Percentiles rank a stretch among this genome's conserved stretches.
Evolutionary conservation across 352 stramenopile species (phyloP).

Genomic region (Thalassiosira livingstoniorum): DNA sequence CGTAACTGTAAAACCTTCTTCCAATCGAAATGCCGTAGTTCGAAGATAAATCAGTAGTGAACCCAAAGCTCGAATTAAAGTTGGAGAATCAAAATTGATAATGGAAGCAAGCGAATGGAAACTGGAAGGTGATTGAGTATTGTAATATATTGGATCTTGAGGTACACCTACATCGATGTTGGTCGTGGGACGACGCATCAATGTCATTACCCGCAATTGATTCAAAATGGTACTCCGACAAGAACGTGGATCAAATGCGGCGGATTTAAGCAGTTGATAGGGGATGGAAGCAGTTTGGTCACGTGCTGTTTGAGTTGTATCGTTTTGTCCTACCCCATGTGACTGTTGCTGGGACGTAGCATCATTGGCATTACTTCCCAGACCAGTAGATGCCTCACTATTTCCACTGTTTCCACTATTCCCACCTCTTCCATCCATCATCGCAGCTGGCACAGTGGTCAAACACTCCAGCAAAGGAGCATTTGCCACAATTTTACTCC

Average conservation of each 20-base stretch:
- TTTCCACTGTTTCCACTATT: not conserved
- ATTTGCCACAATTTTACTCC: constrained; percentile 71
- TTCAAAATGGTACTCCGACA: constrained; percentile 75
- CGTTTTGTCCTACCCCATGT: not conserved
- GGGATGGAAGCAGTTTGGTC: constrained; percentile 50
- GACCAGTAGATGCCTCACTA: not conserved
- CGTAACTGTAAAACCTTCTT: constrained; percentile 69
- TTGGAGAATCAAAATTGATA: constrained; percentile 82
- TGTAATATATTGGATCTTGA: not conserved
- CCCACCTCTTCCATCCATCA: constrained; percentile 16
- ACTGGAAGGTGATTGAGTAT: not conserved
- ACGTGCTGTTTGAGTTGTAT: not conserved
- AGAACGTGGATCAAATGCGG: constrained; percentile 71
- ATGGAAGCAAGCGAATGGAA: constrained; percentile 74
- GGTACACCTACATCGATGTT: constrained; percentile 8
- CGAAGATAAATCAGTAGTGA: constrained; percentile 79
- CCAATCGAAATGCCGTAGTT: constrained; percentile 74
- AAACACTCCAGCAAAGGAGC: constrained; percentile 72
- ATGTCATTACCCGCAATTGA: constrained; percentile 78
- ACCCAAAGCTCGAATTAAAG: constrained; percentile 74
- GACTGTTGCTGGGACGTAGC: not conserved
- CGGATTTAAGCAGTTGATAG: constrained; percentile 81
- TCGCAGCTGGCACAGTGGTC: constrained; percentile 53
- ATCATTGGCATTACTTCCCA: not conserved
- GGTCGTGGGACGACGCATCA: constrained; percentile 54